Conservation (phyloP, 1,139 yeast genomes). For the Magnusiomyces paraingens region DNA sequence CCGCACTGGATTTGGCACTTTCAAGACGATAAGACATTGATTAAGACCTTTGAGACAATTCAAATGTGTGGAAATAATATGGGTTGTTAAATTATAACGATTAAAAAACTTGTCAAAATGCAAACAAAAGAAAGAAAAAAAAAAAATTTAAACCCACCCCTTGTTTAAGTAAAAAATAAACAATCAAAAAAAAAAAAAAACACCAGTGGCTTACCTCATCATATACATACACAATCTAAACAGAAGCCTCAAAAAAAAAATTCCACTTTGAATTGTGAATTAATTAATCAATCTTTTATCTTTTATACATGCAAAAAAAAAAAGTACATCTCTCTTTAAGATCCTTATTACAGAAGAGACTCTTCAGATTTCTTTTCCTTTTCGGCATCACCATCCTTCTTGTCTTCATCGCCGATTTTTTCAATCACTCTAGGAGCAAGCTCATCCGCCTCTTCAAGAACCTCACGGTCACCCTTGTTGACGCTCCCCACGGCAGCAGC, state of each 20-base stretch:
- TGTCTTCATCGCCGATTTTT: background rate
- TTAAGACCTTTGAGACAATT: too few species aligned
- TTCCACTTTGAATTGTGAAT: too few species aligned
- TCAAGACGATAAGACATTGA: background rate
- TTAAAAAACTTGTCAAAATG: background rate
- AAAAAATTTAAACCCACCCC: background rate
- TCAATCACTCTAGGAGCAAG: background rate
- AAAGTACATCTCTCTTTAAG: too few species aligned
- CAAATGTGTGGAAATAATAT: too few species aligned
- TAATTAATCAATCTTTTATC: too few species aligned
- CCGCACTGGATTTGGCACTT: background rate
- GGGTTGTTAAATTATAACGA: background rate
- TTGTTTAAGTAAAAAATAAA: too few species aligned
- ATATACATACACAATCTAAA: too few species aligned
- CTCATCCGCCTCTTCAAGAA: slow-evolving; percentile 27
- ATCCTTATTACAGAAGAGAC: too few species aligned
- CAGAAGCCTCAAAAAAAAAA: too few species aligned
- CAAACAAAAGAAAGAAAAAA: background rate
- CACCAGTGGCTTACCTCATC: too few species aligned
- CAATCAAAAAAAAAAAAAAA: slow-evolving; percentile 10
- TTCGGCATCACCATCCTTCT: background rate
- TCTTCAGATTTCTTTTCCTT: too few species aligned
- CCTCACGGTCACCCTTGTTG: slow-evolving; percentile 34
- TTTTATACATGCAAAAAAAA: too few species aligned
- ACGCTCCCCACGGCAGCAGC: slow-evolving; percentile 30